These are phyloP conservation scores for Panaeolus cyanescens DNA, from an alignment of 768 basidiomycete species.

Conservation along the genomic window DNA sequence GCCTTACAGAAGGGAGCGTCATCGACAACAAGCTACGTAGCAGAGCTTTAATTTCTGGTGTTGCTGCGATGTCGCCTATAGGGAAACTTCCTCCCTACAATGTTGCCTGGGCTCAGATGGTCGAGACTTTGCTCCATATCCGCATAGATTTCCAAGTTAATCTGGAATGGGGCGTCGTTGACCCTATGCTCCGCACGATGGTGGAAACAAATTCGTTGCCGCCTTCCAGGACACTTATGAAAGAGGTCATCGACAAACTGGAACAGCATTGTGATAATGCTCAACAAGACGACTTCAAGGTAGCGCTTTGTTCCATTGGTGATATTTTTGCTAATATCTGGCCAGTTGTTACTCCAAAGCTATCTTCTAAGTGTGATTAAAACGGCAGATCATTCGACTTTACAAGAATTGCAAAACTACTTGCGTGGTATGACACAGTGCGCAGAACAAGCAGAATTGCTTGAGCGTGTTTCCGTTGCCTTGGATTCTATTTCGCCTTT, in stretches of 20 bases:
- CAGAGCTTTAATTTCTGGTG: neutral
- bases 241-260: conserved; percentile 39
- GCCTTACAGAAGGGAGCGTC: conserved; percentile 14
- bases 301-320: neutral
- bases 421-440: neutral
- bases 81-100: conserved; percentile 30
- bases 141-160: conserved; percentile 46
- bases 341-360: neutral
- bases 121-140: conserved; percentile 41
- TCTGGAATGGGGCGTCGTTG: conserved; percentile 36
- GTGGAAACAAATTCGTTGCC: conserved; percentile 22
- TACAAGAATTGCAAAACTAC: neutral
- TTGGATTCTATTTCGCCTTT: neutral
- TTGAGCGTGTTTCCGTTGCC: neutral
- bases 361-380: neutral
- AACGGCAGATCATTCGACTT: neutral
- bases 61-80: conserved; percentile 32
- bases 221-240: conserved; percentile 30
- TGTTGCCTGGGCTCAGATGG: conserved; percentile 31
- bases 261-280: conserved; percentile 12
- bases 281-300: conserved; percentile 5
- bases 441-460: neutral
- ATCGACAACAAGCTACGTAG: conserved; percentile 9
- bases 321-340: neutral
- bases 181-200: conserved; percentile 25